Evolutionary conservation across 352 stramenopile genomes (phyloP).

Genomic region (Discostella stelligera): DNA sequence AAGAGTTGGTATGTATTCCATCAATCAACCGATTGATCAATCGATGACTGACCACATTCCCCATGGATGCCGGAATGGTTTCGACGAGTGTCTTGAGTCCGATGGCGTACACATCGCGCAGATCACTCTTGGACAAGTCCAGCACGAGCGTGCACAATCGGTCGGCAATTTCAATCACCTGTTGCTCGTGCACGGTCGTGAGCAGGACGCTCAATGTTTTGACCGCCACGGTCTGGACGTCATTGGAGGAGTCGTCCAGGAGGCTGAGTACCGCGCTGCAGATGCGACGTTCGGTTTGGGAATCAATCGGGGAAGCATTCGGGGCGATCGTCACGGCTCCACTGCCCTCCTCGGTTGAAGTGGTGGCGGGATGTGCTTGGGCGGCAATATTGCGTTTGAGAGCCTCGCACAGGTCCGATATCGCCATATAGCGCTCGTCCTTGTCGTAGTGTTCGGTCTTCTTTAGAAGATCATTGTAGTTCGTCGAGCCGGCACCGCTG

Average conservation of each 20-base stretch:
- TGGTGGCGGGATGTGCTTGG: constrained; percentile 6
- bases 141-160: constrained; percentile 96
- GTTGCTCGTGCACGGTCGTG: constrained; percentile 92
- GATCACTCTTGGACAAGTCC: constrained; percentile 90
- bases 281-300: constrained; percentile 83
- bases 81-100: constrained; percentile 93
- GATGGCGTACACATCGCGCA: constrained; percentile 99
- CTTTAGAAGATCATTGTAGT: constrained; percentile 69
- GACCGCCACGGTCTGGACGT: constrained; percentile 94
- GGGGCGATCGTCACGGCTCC: constrained; percentile 13
- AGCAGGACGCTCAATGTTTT: constrained; percentile 94
- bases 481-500: background rate
- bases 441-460: constrained; percentile 87
- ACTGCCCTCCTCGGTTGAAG: background rate
- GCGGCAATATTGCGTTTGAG: constrained; percentile 83
- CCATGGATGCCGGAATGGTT: constrained; percentile 89
- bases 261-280: constrained; percentile 94
- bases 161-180: constrained; percentile 94
- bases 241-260: constrained; percentile 97
- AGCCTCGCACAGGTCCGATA: constrained; percentile 95
- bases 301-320: constrained; percentile 50
- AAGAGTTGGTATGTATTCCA: constrained; percentile 57
- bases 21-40: constrained; percentile 79
- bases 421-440: constrained; percentile 99
- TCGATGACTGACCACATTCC: constrained; percentile 83